These are phyloP conservation scores for Erigeron philadelphicus DNA, from an alignment of 140 eudicot species.

Conservation along the genomic window DNA sequence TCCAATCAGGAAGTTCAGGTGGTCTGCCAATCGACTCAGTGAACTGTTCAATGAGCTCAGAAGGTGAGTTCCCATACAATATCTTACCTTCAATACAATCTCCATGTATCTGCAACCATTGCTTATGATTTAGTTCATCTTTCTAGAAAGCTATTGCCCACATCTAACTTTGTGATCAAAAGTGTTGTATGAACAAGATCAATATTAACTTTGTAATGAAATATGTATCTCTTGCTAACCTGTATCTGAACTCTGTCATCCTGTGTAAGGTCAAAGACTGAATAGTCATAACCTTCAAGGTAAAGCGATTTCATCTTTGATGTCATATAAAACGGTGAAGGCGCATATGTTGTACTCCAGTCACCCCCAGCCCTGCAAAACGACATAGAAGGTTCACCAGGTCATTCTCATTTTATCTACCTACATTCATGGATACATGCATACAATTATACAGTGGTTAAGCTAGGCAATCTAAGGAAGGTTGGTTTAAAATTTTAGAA, in stretches of 20 bases:
- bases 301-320: constrained; percentile 93
- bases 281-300: constrained; percentile 82
- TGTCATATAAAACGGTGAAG: constrained; percentile 96
- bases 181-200: too few species aligned
- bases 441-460: neutral
- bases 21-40: constrained; percentile 93
- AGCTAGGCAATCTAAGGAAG: neutral
- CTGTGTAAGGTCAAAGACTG: constrained; percentile 84
- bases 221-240: constrained; percentile 28
- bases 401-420: constrained; percentile 6
- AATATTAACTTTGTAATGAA: too few species aligned
- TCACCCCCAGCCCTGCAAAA: constrained; percentile 86
- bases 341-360: constrained; percentile 97
- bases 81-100: constrained; percentile 74
- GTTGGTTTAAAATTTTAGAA: neutral
- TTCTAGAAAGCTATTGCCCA: constrained; percentile 48
- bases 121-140: constrained; percentile 1
- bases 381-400: constrained; percentile 6
- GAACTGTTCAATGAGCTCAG: constrained; percentile 72
- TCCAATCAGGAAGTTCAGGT: constrained; percentile 87
- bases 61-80: constrained; percentile 77
- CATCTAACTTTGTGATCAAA: constrained; percentile 27
- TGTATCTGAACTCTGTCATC: constrained; percentile 88
- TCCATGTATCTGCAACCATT: constrained; percentile 62
- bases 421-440: neutral